Base-by-base conservation (phyloP, 2,329 filamentous ascomycete species). In the Dothiorella sarmentorum region DNA sequence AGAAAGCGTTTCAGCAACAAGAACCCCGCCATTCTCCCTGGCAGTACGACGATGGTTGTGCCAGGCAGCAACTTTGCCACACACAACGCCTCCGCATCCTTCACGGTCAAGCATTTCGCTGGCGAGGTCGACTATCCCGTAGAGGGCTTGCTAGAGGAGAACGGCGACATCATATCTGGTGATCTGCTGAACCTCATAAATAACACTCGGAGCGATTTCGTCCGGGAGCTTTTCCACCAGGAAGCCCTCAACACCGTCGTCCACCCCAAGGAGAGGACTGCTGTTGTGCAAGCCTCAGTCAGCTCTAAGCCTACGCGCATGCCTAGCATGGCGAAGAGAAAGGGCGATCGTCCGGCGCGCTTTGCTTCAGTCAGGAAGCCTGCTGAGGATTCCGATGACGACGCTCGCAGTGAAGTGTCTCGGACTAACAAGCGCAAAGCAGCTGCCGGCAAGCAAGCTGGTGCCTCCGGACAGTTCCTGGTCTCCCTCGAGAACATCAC, bases 41-140 rank as follows among this genome's bases (percentile, higher is more conserved):
- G 87, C 56, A 85, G 86, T 45, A 79, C 90, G 1, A 92, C 86
- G 0, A 83, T 89, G 26, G 86, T 87, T 63, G 80, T 95, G 24
- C 90, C 90, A 5, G 91, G 92, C 53, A 94, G 89, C 76, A 96
- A 96, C 72, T 96, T 96, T 73, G 79, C 87, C 51, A 93, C 92
- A 0, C 87, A 90, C 62, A 95, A 95, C 73, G 82, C 84, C 0
- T 81, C 89, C 0, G 88, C 91, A 4, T 83, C 84, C 9, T 99
- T 99, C 75, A 92, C 91, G 0, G 86, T 99, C 59, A 91, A 89
- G 73, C 94, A 99, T 73, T 99, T 95, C 73, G 93, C 93, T 37
- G 94, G 94, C 52, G 94, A 97, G 71, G 90, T 99, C 4, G 94
- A 99, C 61, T 99, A 99, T 69, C 87, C 90, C 2, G 83, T 95